These are phyloP conservation scores for Gloeostereum incarnatum DNA, from an alignment of 768 basidiomycete genomes.

Conservation along the genomic window DNA sequence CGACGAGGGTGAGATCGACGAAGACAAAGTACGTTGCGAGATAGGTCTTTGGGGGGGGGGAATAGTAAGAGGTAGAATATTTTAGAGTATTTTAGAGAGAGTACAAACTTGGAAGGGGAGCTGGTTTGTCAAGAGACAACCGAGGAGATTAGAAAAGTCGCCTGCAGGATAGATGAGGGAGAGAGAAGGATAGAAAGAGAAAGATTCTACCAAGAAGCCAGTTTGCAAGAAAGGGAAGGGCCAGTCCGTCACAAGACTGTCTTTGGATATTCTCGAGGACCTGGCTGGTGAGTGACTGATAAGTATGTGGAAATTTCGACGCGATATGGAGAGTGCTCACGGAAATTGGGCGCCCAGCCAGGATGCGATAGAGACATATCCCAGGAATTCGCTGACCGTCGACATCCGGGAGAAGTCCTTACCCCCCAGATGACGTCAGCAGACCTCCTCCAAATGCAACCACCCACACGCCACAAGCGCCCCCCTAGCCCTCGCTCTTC, in stretches of 20 bases:
- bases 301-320: constrained; percentile 2
- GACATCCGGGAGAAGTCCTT: too few species aligned
- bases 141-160: constrained; percentile 88
- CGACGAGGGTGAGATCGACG: constrained; percentile 68
- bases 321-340: constrained; percentile 34
- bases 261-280: constrained; percentile 67
- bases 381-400: constrained; percentile 53
- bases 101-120: constrained; percentile 83
- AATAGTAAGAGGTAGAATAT: constrained; percentile 7
- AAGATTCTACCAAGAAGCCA: constrained; percentile 75
- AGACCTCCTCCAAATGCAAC: too few species aligned
- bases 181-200: constrained; percentile 5
- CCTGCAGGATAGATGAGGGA: constrained; percentile 32
- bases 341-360: constrained; percentile 89
- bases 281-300: constrained; percentile 53
- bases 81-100: constrained; percentile 4
- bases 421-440: too few species aligned
- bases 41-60: constrained; percentile 49
- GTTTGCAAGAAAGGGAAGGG: constrained; percentile 86
- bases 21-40: constrained; percentile 88
- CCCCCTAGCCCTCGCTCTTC: too few species aligned
- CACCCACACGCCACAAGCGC: too few species aligned
- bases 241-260: constrained; percentile 83
- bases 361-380: constrained; percentile 62
- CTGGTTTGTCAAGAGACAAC: constrained; percentile 86